A percentile compares a stretch with the other conserved stretches of the same genome.
Evolutionary conservation across 1,284 basidiomycete genomes (phyloP).

Genomic region (Psilocybe mexicana): DNA sequence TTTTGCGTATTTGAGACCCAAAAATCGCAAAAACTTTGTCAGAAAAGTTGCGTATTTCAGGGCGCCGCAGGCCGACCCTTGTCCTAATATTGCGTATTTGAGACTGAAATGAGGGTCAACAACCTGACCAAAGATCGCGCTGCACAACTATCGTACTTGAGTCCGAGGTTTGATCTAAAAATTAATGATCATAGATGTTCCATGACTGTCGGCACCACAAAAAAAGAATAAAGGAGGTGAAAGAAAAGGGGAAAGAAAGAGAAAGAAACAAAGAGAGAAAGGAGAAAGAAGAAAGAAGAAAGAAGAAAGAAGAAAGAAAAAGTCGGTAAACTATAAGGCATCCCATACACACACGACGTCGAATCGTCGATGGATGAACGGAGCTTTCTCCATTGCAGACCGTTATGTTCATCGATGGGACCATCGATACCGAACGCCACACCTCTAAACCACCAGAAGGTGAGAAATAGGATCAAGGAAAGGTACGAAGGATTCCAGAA

Average conservation of each 20-base stretch:
- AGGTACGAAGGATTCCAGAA: no score
- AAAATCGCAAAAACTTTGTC: no score
- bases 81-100: no score
- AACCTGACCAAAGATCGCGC: neutral
- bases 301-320: neutral
- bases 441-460: conserved; percentile 94
- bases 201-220: conserved; percentile 32
- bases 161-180: neutral
- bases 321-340: no score
- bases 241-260: no score
- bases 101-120: no score
- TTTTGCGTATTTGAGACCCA: no score
- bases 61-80: no score
- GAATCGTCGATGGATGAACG: conserved; percentile 23
- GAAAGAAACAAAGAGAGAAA: no score
- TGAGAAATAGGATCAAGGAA: conserved; percentile 28
- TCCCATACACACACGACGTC: no score
- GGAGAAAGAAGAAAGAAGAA: neutral
- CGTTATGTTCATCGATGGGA: conserved; percentile 77
- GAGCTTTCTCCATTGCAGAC: conserved; percentile 81
- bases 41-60: no score
- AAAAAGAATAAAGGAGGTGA: conserved; percentile 5
- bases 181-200: conserved; percentile 41
- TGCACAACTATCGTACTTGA: neutral
- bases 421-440: conserved; percentile 90